Evolutionary conservation across 176 grass and related monocot genomes (phyloP), one percentile per base, ranked within the genome.

Genomic region (Avena insularis): DNA sequence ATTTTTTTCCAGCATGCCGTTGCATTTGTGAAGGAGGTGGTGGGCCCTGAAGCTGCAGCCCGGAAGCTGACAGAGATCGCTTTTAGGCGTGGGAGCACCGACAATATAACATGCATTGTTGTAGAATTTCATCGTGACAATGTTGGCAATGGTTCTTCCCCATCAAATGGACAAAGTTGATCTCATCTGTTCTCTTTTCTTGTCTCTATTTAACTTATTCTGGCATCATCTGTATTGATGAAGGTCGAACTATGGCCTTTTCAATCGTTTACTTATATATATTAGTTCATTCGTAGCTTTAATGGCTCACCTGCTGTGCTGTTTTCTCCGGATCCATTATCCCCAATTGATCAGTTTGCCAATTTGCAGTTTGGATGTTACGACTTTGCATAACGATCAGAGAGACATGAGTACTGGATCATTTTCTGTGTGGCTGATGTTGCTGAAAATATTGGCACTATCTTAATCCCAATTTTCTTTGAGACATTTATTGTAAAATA

Each of bases 101-200:
- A 97, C 76, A 97, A 97, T 78, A 89, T 97, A 79, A 97, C 94
- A 71, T 94, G 94, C 63, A 92, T 97, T 79, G 92, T 97, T 82
- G 86, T 97, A 46, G 85, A 92, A 87, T 90, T 97, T 86, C 81
- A 73, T 46, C 90, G 90, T 88, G 90, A 92, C 61, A 90, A 92
- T 82, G 81, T 86, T 83, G 35, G 25, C 56, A 46, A 71, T 58
- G 78, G 57, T 95, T 68, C 84, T 49, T 12, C 74, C 50, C n/a
- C 65, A 20, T 89, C 87, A 79, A 56, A 55, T 71, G 71, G 86
- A 78, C 64, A 84, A 73, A 93, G 75, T 90, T 96, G 69, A 91
- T 69, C 50, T 70, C 16, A 21, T 76, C 13, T 70, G 31, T 25
- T 84, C 4, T 38, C 35, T 47, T 68, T 40, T 84, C n/a, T 54